A percentile compares a stretch with the other conserved stretches of the same genome.
Evolutionary conservation across 2,329 filamentous ascomycete species (phyloP).

Genomic region (Camillea tinctor): DNA sequence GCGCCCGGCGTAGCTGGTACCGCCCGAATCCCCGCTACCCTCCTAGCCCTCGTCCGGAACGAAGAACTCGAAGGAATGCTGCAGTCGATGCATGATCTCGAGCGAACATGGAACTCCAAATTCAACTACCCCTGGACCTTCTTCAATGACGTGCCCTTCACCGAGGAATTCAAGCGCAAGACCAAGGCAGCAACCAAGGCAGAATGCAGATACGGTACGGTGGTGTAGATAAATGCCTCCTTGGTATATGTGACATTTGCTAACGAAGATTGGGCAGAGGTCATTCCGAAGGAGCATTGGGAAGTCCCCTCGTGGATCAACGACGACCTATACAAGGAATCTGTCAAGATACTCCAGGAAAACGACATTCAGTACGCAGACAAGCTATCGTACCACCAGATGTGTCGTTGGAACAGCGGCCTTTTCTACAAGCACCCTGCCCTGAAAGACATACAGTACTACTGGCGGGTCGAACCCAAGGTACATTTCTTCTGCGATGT

Average conservation of each 20-base stretch:
- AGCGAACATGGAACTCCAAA: conserved; percentile 94
- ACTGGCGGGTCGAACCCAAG: conserved; percentile 98
- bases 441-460: conserved; percentile 78
- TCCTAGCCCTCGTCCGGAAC: conserved; percentile 90
- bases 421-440: conserved; percentile 97
- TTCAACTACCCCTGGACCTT: conserved; percentile 99
- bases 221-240: neutral
- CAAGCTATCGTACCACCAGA: conserved; percentile 92
- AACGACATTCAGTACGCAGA: conserved; percentile 87
- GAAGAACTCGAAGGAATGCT: conserved; percentile 83
- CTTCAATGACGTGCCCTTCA: conserved; percentile 94
- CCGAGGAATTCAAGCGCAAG: conserved; percentile 84
- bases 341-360: conserved; percentile 76
- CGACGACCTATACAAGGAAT: conserved; percentile 79
- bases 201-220: conserved; percentile 75
- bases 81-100: conserved; percentile 84
- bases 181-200: conserved; percentile 84
- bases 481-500: conserved; percentile 99
- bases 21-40: conserved; percentile 87
- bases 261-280: conserved; percentile 54
- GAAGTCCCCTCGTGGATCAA: conserved; percentile 90
- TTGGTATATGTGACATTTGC: conserved; percentile 16
- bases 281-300: conserved; percentile 96
- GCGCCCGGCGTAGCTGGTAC: conserved; percentile 71
- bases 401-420: conserved; percentile 99